These are phyloP conservation scores for Conringia planisiliqua DNA, from an alignment of 345 rosid genomes.

Conservation along the genomic window DNA sequence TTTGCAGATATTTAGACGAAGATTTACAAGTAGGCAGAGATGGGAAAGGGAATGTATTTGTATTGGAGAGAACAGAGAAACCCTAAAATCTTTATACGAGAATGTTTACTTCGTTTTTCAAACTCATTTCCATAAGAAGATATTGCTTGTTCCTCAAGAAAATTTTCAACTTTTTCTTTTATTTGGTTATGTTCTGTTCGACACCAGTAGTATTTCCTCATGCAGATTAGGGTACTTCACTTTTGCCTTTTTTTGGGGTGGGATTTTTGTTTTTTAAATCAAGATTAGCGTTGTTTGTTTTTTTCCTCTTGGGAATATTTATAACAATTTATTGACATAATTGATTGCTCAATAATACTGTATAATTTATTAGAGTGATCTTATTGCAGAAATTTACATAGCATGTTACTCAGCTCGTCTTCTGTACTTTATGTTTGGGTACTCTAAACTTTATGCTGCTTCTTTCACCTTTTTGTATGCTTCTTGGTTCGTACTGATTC, in stretches of 20 bases:
- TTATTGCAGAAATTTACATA: too few species aligned
- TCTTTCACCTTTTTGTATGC: too few species aligned
- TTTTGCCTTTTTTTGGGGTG: background rate
- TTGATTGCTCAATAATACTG: background rate
- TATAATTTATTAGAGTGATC: background rate
- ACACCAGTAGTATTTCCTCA: background rate
- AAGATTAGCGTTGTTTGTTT: background rate
- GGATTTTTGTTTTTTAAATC: background rate
- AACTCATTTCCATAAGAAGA: slow-evolving; percentile 9
- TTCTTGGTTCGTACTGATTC: background rate
- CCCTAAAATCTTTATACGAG: slow-evolving; percentile 6
- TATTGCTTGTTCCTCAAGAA: slow-evolving; percentile 21
- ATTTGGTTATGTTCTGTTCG: background rate
- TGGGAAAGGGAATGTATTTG: slow-evolving; percentile 70
- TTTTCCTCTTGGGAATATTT: background rate
- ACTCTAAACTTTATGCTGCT: too few species aligned
- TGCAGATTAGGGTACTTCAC: background rate
- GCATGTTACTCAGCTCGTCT: too few species aligned
- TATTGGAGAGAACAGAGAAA: slow-evolving; percentile 59
- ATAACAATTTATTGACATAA: background rate
- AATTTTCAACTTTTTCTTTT: background rate
- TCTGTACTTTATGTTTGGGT: too few species aligned
- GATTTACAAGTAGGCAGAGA: slow-evolving; percentile 75
- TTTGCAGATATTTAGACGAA: slow-evolving; percentile 70
- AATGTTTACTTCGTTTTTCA: background rate